These are phyloP conservation scores for Sequoia sempervirens DNA, from an alignment of 75 land plant species.

Conservation along the genomic window DNA sequence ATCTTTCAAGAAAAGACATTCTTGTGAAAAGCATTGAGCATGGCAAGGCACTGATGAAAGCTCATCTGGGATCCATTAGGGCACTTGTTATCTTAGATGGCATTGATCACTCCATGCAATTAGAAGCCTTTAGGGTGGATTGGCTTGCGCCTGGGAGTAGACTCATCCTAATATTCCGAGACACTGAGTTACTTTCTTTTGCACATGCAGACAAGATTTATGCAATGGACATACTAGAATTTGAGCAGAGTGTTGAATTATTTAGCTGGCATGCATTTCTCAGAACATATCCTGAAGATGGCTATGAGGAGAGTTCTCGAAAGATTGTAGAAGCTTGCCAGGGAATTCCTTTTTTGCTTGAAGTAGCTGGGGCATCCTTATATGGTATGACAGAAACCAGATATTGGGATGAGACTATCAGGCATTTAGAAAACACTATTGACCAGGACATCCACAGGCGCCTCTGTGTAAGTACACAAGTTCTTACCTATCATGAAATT, in stretches of 20 bases:
- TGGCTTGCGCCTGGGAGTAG: conserved; percentile 11
- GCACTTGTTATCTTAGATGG: conserved; percentile 14
- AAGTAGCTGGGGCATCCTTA: background rate
- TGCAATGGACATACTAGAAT: background rate
- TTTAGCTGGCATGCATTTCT: conserved; percentile 7
- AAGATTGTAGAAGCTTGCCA: background rate
- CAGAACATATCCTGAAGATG: background rate
- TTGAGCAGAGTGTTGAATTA: background rate
- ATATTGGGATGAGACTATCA: background rate
- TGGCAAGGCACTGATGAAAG: background rate
- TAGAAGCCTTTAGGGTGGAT: background rate
- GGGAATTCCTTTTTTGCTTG: background rate
- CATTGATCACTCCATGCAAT: background rate
- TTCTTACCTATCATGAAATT: background rate
- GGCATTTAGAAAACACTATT: background rate
- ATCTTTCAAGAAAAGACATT: background rate
- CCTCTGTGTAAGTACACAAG: background rate
- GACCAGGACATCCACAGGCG: background rate
- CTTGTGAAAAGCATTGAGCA: background rate
- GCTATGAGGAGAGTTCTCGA: background rate
- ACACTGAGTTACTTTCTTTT: background rate
- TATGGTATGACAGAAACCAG: background rate
- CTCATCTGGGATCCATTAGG: background rate
- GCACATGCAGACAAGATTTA: background rate
- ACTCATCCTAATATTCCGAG: conserved; percentile 5